Evolutionary conservation across 2,329 filamentous ascomycete genomes (phyloP), one percentile per base, ranked within the genome.

Genomic region (Neofusicoccum sp.): DNA sequence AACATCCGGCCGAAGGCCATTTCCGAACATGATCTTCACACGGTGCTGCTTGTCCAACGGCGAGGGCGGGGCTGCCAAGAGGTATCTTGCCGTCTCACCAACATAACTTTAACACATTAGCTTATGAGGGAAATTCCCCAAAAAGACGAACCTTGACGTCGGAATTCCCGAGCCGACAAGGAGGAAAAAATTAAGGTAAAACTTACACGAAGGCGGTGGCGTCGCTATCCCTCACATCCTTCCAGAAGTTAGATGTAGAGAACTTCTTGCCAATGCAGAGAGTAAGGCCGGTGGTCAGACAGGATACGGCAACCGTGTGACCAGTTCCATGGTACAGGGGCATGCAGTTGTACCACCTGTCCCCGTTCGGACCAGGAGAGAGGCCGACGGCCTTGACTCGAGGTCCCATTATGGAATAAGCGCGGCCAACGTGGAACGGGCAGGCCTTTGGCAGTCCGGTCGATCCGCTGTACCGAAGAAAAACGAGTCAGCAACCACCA

Each of bases 281-380:
- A 0, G 86, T 86, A 14, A 47, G 12, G 33, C 59, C 59, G 4
- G 49, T 56, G 16, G 33, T 43, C 6, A 82, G 63, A 2, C 85
- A 83, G 3, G 73, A 75, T 61, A 90, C 74, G 26, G 82, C 78
- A 3, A 78, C 79, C 28, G 89, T 85, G 20, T 83, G 83, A 4
- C 89, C 89, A 0, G 89, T 92, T 14, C 88, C 89, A 71, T 93
- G 89, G 69, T 91, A 92, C 33, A 90, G 76, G 0, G 85, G 89
- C 89, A 92, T 92, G 72, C 88, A 90, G 69, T 86, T 83, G 69
- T 91, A 92, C 83, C 86, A 91, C 30, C 86, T 78, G 70, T 90
- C 86, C 53, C 64, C 77, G 53, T 70, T 49, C 31, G 49, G 59
- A 4, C 69, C 67, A 6, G 69, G 65, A 16, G 74, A 70, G 2